Evolutionary conservation across 2,329 filamentous ascomycete genomes (phyloP).

Genomic region (Graphiopsis chlorocephala): DNA sequence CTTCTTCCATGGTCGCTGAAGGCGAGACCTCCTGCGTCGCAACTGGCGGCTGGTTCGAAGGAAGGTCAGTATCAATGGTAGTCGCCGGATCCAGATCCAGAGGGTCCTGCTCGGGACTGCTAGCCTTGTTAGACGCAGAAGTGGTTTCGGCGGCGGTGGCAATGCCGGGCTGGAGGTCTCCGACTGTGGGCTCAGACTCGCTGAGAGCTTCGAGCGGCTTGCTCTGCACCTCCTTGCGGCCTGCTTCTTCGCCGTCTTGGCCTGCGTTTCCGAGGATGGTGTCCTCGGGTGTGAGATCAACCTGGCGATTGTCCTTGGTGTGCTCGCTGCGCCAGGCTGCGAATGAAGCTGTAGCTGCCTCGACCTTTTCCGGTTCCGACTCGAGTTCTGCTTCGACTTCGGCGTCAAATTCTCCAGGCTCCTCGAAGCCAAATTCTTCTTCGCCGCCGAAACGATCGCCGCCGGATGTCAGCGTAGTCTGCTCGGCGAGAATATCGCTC

Average conservation of each 20-base stretch:
- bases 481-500: slow-evolving; percentile 13
- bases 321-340: slow-evolving; percentile 20
- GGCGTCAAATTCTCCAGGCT: slow-evolving; percentile 18
- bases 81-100: neutral
- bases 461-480: slow-evolving; percentile 24
- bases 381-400: slow-evolving; percentile 16
- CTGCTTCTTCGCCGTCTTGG: slow-evolving; percentile 8
- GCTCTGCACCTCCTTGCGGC: neutral
- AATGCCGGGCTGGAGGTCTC: slow-evolving; percentile 7
- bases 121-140: neutral
- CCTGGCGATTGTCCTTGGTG: slow-evolving; percentile 19
- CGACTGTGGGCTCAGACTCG: slow-evolving; percentile 1
- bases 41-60: neutral
- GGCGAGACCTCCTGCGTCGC: slow-evolving; percentile 1
- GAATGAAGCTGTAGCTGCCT: slow-evolving; percentile 13
- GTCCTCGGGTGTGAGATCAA: neutral
- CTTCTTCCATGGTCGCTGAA: neutral
- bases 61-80: slow-evolving; percentile 17
- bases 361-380: neutral
- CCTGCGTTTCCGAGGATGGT: neutral
- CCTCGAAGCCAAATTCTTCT: slow-evolving; percentile 25
- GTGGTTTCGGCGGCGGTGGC: neutral
- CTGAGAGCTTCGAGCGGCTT: neutral
- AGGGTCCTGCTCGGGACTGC: slow-evolving; percentile 14
- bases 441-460: slow-evolving; percentile 32